Evolutionary conservation across 2,329 filamentous ascomycete species (phyloP), one percentile per base, ranked within the genome.

Genomic region (Diaporthe sp.): DNA sequence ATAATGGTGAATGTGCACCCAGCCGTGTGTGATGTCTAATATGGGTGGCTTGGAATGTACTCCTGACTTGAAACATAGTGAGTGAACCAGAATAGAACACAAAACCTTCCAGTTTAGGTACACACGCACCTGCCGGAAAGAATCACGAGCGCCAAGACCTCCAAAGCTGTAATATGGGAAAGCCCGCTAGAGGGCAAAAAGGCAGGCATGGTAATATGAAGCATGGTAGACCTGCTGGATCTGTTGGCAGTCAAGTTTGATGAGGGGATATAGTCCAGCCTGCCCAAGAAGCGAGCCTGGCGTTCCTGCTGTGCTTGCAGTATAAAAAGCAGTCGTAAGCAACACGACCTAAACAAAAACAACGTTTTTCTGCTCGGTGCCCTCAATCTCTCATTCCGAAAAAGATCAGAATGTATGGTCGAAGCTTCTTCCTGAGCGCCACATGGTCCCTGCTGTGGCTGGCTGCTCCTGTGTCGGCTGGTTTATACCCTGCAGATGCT

Each of bases 81-180:
- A 31, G 15, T 2, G n/a, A 69, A 28, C 31, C 65, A 55, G 17
- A 28, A 42, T 42, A 55, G 17, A 42, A 5, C n/a, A n/a, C 3
- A 55, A 55, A 6, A 55, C 49, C 46, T 69, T 55, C 65, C 65
- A 13, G 9, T 42, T 42, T 55, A 53, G 65, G 46, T 39, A 31
- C 22, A 55, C n/a, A 39, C n/a, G 19, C 46, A 42, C n/a, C 34
- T 28, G 34, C 13, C 31, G 49, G 15, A 37, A 22, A 28, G 34
- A 13, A 42, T 42, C n/a, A 55, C 34, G 22, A 39, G 39, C 25
- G 46, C 46, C 62, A 51, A 42, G 49, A 10, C 17, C 34, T 42
- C 9, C n/a, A 53, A n/a, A 42, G 65, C n/a, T 69, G 65, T 19
- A 69, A 69, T 69, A 28, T 69, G 17, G 34, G 34, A 39, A 49